Evolutionary conservation across 805 yeast genomes (phyloP), one percentile per base, ranked within the genome.

Genomic region (Metschnikowia amazonensis): DNA sequence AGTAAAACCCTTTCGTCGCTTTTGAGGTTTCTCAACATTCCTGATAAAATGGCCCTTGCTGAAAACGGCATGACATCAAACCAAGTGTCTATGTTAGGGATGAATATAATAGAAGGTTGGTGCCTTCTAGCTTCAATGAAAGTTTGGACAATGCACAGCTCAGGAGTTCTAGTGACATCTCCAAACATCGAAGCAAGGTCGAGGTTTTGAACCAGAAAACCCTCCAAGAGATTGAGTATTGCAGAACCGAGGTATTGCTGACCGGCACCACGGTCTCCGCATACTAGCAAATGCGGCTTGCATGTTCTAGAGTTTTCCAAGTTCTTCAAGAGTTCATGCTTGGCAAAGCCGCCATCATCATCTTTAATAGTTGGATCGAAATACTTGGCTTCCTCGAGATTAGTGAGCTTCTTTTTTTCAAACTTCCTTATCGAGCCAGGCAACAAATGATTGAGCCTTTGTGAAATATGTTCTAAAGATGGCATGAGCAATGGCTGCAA

Each of bases 91-190:
- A 89, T 67, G 58, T 86, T 85, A 3, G 98, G 97, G 42, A 94
- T 79, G 60, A 79, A 85, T 2, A 94, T 67, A 13, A 94, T 83
- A 7, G 96, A 79, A 0, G 98, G 99, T 48, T 86, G 85, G 51
- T 92, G 95, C 59, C 95, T 79, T 52, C 86, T 79, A 5, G 95
- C 94, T 65, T 94, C 99, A 18, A 85, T 72, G 57, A 94, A 84
- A 33, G 86, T 75, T 60, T 88, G 96, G 24, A 92, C 86, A 17
- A 89, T 75, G 1, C 86, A 76, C 58, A 88, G 84, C 62, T 94
- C 99, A 1, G 92, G 82, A 0, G 95, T 79, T 56, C 87, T 71
- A 0, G 89, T 80, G 6, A 92, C 73, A 56, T 92, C 97, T 11
- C 89, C 80, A 51, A 82, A 81, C 44, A 94, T 60, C 6, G 83